phyloP scores from a whole-genome alignment of 164 flowering plant species.

The Aristolochia fimbriata region DNA sequence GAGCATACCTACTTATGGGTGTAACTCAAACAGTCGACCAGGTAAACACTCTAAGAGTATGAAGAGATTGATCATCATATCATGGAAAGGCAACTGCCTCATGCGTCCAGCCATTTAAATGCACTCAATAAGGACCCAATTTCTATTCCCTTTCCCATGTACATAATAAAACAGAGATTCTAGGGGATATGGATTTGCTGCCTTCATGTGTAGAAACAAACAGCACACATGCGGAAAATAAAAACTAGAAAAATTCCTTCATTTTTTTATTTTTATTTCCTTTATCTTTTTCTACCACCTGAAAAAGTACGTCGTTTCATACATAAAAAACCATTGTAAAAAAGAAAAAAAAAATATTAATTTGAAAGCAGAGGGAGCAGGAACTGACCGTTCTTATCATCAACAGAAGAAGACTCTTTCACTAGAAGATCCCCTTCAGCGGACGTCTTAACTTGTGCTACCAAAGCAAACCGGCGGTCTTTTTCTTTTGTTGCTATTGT shows the following conservation, averaged over 20 bases:
- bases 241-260: neutral
- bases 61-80: too few species aligned
- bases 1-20: too few species aligned
- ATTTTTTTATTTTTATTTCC: neutral
- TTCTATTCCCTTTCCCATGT: too few species aligned
- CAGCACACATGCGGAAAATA: neutral
- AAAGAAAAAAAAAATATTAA: neutral
- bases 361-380: neutral
- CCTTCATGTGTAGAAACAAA: too few species aligned
- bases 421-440: conserved; percentile 32
- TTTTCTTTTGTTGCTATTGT: conserved; percentile 11
- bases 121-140: too few species aligned
- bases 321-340: neutral
- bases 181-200: too few species aligned
- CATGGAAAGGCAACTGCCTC: too few species aligned
- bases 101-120: too few species aligned
- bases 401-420: conserved; percentile 26
- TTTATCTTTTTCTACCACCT: neutral
- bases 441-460: conserved; percentile 29
- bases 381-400: conserved; percentile 24
- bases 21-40: too few species aligned
- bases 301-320: neutral
- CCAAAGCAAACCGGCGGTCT: conserved; percentile 9
- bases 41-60: too few species aligned
- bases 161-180: too few species aligned